phyloP scores from a whole-genome alignment of 768 basidiomycete species.

The Melanogaster broomeanus region DNA sequence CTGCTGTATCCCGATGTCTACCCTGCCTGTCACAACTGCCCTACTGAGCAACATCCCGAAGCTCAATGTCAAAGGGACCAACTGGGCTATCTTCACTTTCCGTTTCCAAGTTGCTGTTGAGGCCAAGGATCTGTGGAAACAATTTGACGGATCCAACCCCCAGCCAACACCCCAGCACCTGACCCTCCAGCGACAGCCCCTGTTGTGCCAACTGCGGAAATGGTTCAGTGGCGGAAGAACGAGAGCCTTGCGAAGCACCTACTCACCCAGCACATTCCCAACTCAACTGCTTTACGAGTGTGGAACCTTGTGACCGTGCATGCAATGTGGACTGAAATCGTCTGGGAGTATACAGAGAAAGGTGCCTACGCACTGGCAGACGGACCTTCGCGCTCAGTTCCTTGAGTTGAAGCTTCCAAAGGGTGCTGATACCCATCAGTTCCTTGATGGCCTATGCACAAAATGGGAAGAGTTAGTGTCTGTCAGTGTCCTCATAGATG shows the following conservation, averaged over 20 bases:
- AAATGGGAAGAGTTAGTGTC: not conserved
- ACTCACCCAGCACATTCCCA: not conserved
- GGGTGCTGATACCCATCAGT: no score
- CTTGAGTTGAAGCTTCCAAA: not conserved
- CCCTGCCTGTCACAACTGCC: no score
- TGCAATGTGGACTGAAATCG: not conserved
- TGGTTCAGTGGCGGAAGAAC: not conserved
- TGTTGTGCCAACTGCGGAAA: no score
- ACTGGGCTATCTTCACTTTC: constrained; percentile 33
- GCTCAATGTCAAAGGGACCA: no score
- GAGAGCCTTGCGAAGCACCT: not conserved
- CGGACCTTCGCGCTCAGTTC: not conserved
- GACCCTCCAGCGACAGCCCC: no score
- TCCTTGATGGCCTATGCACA: not conserved
- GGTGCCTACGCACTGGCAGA: not conserved
- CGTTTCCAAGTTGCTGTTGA: constrained; percentile 28
- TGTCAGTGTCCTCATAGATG: not conserved
- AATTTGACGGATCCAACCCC: not conserved
- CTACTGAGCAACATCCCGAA: no score
- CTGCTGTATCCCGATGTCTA: no score
- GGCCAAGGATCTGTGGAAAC: not conserved
- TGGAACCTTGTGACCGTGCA: not conserved
- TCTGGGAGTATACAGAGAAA: not conserved
- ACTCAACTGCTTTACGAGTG: not conserved
- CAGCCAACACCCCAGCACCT: no score